Conservation (phyloP, 441 rosid genomes). For the Omphalea diandra region DNA sequence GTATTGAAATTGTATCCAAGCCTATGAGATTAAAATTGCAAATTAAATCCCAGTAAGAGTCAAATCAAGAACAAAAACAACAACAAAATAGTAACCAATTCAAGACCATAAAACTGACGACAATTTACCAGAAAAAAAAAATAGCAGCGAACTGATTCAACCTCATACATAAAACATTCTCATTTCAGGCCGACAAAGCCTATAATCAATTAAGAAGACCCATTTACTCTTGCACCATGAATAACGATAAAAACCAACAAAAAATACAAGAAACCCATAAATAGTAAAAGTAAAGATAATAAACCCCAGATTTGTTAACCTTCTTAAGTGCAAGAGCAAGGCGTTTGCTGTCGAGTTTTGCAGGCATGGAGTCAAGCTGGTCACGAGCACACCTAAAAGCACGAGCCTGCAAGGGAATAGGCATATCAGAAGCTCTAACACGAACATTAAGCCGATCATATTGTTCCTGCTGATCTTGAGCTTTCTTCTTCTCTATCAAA, state of each 20-base stretch:
- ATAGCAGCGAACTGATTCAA: neutral
- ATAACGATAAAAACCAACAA: conserved; percentile 9
- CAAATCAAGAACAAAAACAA: too few relatives aligned
- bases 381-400: conserved; percentile 83
- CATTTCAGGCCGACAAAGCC: neutral
- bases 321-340: conserved; percentile 90
- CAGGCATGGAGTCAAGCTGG: conserved; percentile 67
- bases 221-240: neutral
- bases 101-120: too few relatives aligned
- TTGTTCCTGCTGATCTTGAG: conserved; percentile 60
- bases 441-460: conserved; percentile 55
- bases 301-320: conserved; percentile 36
- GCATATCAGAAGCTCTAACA: conserved; percentile 89
- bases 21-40: too few relatives aligned
- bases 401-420: conserved; percentile 59
- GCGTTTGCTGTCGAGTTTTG: conserved; percentile 81
- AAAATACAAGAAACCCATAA: neutral
- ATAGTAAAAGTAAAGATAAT: too few relatives aligned
- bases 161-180: too few relatives aligned
- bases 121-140: too few relatives aligned
- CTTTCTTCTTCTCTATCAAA: conserved; percentile 88
- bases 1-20: too few relatives aligned
- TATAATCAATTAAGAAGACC: neutral
- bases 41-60: too few relatives aligned
- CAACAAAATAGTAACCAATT: too few relatives aligned